A percentile compares a stretch with the other conserved stretches of the same genome.
Conservation (phyloP, 345 rosid genomes). For the Geranium brycei region DNA sequence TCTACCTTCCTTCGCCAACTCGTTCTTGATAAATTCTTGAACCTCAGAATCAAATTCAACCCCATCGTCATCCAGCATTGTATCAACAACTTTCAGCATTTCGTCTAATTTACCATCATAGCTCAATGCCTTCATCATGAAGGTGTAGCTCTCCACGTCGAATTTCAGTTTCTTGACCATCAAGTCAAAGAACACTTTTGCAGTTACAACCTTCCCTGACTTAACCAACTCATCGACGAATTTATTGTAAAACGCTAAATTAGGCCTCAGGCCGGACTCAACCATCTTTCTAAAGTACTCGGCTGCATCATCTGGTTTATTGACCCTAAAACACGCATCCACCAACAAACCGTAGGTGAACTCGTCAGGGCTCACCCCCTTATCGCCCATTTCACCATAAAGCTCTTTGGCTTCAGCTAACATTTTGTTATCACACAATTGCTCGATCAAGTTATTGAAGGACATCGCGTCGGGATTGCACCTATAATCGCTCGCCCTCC, state of each 20-base stretch:
- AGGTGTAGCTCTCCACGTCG: constrained; percentile 63
- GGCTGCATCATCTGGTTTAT: constrained; percentile 67
- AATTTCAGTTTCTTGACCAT: constrained; percentile 84
- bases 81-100: constrained; percentile 61
- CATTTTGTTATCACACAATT: constrained; percentile 54
- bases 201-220: constrained; percentile 59
- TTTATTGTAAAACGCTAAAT: constrained; percentile 55
- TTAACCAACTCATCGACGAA: constrained; percentile 53
- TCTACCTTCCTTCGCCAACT: constrained; percentile 60
- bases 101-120: constrained; percentile 57
- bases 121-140: constrained; percentile 56
- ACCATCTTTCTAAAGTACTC: constrained; percentile 62
- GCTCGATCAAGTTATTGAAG: constrained; percentile 68
- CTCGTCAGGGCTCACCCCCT: constrained; percentile 76
- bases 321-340: constrained; percentile 60
- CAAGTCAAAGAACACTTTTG: constrained; percentile 54
- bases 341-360: constrained; percentile 54
- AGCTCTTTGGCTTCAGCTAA: constrained; percentile 62
- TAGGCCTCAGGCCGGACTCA: constrained; percentile 60
- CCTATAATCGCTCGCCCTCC: constrained; percentile 50
- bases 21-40: constrained; percentile 63
- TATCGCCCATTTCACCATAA: constrained; percentile 61
- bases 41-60: constrained; percentile 46
- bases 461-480: constrained; percentile 60
- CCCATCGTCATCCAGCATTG: constrained; percentile 57